Evolutionary conservation across 306 rosid genomes (phyloP), one percentile per base, ranked within the genome.

Genomic region (Macrotyloma uniflorum): DNA sequence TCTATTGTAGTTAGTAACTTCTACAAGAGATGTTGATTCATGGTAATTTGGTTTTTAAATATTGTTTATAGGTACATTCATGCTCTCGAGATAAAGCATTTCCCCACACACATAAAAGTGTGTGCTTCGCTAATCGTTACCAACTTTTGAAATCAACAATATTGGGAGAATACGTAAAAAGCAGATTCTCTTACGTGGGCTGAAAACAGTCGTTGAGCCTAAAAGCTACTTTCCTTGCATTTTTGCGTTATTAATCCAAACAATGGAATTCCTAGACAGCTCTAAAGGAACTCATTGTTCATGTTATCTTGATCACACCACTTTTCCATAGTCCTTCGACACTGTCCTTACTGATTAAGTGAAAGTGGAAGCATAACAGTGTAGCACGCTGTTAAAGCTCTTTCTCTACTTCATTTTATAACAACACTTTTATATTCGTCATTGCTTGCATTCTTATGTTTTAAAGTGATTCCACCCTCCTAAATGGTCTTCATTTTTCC

Each of bases 101-200:
- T 10, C 73, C 22, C 32, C 50, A 57, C 59, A 16, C 22, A 13
- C 28, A 1, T 3, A 61, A 77, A 64, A 67, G 64, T 62, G 43
- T 62, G 43, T 47, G 71, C 57, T 47, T 82, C 22, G 22, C 23
- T 61, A 14, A 24, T 68, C 28, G 67, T 58, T 46, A 23, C 47
- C 67, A 75, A 67, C 53, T 62, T 46, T 47, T 71, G 59, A 55
- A 23, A 79, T 74, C 18, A 47, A 63, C 8, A 50, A 77, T 7
- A 18, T 18, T 50, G 70, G 58, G 67, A 59, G 40, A 19, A 57
- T 55, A 62, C 83, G 84, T 54, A 76, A 80, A 90, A 83, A 87
- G 93, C 73, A 72, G 88, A 87, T 78, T 84, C 93, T 79, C 69
- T 46, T 77, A 70, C 83, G 89, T 73, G 89, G 84, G 71, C 4